Conservation (phyloP, 2,329 filamentous ascomycete genomes). For the Thermothelomyces thermophilus region DNA sequence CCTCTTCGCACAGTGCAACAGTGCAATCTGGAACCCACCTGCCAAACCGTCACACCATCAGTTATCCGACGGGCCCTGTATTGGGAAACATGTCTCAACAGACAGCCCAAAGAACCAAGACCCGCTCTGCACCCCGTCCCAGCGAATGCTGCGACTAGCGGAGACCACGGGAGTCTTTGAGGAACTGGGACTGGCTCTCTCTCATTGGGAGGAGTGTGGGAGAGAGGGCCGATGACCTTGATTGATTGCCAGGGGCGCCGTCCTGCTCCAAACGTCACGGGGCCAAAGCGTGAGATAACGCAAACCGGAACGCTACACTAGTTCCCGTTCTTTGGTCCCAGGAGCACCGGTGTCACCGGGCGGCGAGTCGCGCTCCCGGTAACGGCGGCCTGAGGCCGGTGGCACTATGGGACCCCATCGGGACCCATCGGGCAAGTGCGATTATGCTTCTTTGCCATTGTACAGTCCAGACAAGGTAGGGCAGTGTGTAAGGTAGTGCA, state of each 20-base stretch:
- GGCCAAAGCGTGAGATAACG: not conserved
- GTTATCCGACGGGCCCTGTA: not conserved
- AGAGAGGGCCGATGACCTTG: not conserved
- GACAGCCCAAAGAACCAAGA: not conserved
- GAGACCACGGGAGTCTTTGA: not conserved
- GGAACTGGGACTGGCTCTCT: not conserved
- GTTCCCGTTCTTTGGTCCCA: not conserved
- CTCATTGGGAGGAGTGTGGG: too few relatives aligned
- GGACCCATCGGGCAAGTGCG: constrained; percentile 1
- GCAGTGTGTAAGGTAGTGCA: too few relatives aligned
- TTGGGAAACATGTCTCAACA: not conserved
- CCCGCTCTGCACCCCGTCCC: not conserved
- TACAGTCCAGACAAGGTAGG: too few relatives aligned
- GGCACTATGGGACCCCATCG: not conserved
- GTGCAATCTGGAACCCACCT: not conserved
- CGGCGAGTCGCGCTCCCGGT: not conserved
- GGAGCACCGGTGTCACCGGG: not conserved
- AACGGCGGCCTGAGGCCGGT: not conserved
- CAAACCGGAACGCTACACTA: too few relatives aligned
- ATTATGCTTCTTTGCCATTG: not conserved
- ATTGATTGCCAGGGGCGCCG: not conserved
- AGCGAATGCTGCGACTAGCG: constrained; percentile 2
- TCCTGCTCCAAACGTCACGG: not conserved
- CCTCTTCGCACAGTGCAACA: not conserved
- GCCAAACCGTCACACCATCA: not conserved